Percentiles rank a stretch among this genome's conserved stretches.
Evolutionary conservation across 2,329 filamentous ascomycete species (phyloP).

Genomic region (Trichoderma simmonsii): DNA sequence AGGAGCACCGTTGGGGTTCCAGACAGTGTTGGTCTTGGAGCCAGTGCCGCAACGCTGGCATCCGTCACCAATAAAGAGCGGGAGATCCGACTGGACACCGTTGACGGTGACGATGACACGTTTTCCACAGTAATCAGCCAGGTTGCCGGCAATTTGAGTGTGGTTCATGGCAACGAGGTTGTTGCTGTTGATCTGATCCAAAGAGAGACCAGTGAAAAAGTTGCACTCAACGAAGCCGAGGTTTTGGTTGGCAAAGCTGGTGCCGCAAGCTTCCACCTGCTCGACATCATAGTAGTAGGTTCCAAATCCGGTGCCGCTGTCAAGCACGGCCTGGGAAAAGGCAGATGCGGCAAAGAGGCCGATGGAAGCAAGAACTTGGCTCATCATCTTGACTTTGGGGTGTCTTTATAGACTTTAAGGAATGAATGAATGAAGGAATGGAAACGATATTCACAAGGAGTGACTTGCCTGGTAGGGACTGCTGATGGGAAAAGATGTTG

Average conservation of each 20-base stretch:
- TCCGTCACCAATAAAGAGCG: conserved; percentile 22
- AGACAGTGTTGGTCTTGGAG: background rate
- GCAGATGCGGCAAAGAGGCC: background rate
- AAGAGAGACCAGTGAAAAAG: background rate
- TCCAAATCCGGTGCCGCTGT: conserved; percentile 18
- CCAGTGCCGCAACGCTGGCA: conserved; percentile 21
- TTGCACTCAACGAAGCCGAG: conserved; percentile 17
- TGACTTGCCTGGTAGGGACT: background rate
- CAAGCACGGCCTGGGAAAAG: conserved; percentile 4
- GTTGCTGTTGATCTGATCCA: conserved; percentile 20
- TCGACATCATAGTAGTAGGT: conserved; percentile 21
- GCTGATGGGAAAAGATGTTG: background rate
- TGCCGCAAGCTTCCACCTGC: background rate
- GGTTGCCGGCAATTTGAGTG: conserved; percentile 13
- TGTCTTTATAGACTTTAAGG: background rate
- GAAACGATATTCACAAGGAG: background rate
- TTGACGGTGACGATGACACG: conserved; percentile 21
- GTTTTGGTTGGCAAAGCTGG: conserved; percentile 8
- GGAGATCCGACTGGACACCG: conserved; percentile 10
- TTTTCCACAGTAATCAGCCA: conserved; percentile 22
- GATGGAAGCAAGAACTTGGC: background rate
- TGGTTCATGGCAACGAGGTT: conserved; percentile 24
- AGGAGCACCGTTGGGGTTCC: conserved; percentile 20
- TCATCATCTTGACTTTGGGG: background rate
- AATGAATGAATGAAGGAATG: too few relatives aligned